phyloP scores from a whole-genome alignment of 1,284 basidiomycete species.

The Xerocomus nothofagi region DNA sequence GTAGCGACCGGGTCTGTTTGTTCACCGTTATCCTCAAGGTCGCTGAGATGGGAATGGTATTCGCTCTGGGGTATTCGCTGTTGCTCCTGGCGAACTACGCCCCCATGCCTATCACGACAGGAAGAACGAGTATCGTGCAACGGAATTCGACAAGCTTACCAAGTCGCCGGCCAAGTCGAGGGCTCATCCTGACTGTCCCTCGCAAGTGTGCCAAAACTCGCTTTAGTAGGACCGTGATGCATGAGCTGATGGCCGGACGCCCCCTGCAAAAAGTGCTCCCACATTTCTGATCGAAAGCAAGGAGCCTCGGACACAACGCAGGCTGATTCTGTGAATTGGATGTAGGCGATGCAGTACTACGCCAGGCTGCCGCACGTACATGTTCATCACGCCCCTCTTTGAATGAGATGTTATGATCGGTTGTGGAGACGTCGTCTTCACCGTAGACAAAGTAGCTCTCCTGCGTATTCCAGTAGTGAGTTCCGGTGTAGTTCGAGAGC shows the following conservation, averaged over 20 bases:
- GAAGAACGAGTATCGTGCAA: conserved; percentile 1
- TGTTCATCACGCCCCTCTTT: conserved; percentile 53
- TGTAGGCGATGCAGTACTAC: conserved; percentile 4
- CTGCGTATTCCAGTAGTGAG: conserved; percentile 82
- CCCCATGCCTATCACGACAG: conserved; percentile 47
- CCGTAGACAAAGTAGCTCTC: conserved; percentile 63
- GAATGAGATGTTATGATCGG: conserved; percentile 62
- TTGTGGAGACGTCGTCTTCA: conserved; percentile 44
- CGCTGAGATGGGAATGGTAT: conserved; percentile 55
- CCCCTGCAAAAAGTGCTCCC: conserved; percentile 19
- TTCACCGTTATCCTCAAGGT: conserved; percentile 36
- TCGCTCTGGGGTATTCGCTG: conserved; percentile 49
- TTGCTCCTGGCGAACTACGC: conserved; percentile 52
- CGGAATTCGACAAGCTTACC: conserved; percentile 19
- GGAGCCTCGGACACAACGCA: conserved; percentile 61
- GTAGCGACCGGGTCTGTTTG: conserved; percentile 20
- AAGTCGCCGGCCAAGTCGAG: conserved; percentile 36
- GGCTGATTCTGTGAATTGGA: conserved; percentile 45
- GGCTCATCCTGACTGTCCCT: conserved; percentile 28
- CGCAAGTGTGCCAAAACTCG: conserved; percentile 62
- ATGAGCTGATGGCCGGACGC: conserved; percentile 7
- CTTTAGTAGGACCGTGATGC: conserved; percentile 37
- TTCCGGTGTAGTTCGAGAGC: conserved; percentile 64
- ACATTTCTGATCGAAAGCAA: conserved; percentile 70
- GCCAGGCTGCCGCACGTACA: conserved; percentile 35